A percentile compares a stretch with the other conserved stretches of the same genome.
Conservation (phyloP, 345 rosid species). For the Syzygium oleosum region DNA sequence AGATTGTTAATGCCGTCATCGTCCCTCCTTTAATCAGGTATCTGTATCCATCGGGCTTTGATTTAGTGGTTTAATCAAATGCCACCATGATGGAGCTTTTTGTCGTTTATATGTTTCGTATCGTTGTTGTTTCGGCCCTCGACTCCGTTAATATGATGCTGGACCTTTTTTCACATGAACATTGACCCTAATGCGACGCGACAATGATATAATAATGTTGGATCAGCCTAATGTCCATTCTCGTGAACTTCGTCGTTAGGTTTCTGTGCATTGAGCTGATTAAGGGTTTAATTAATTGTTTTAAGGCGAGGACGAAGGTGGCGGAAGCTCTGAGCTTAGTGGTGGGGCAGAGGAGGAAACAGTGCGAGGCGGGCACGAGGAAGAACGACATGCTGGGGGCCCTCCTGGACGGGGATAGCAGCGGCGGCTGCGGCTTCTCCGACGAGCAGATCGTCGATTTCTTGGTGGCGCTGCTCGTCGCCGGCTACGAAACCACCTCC, state of each 20-base stretch:
- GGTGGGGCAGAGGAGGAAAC: slow-evolving; percentile 60
- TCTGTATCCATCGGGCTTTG: not conserved
- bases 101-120: not conserved
- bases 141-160: not conserved
- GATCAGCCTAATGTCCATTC: not conserved
- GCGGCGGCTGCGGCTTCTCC: slow-evolving; percentile 55
- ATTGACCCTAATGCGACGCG: not conserved
- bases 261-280: not conserved
- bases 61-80: not conserved
- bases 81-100: not conserved
- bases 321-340: slow-evolving; percentile 83
- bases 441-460: slow-evolving; percentile 88
- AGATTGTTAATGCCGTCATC: not conserved
- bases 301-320: slow-evolving; percentile 85
- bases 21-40: not conserved
- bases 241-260: not conserved
- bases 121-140: not conserved
- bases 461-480: slow-evolving; percentile 80
- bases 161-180: not conserved
- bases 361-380: slow-evolving; percentile 30
- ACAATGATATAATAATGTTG: not conserved
- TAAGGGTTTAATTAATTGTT: not conserved
- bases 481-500: slow-evolving; percentile 95
- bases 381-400: slow-evolving; percentile 79
- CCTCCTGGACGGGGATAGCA: slow-evolving; percentile 35